Base-by-base conservation (phyloP, 2,329 filamentous ascomycete genomes). In the Alternaria alternata region DNA sequence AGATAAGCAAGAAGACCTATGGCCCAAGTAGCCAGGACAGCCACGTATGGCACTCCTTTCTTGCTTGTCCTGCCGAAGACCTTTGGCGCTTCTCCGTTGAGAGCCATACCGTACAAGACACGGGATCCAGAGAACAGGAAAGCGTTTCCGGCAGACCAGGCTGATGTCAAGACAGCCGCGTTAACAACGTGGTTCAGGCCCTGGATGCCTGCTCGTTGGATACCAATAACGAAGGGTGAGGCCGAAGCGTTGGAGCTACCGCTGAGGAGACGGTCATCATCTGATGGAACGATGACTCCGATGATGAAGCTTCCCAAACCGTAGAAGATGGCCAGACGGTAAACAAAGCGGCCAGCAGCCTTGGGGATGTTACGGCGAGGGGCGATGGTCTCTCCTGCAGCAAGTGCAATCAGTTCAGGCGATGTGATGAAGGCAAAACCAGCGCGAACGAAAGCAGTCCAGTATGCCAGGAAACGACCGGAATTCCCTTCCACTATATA, bases 121-220 rank as follows among this genome's bases (percentile, higher is more conserved):
- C 85, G 81, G 3, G 82, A 84, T 4, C 82, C 83, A 0, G 81
- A 81, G 65, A 82, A 83, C n/a, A 93, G 82, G 67, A 85, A 87
- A 62, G 89, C 87, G 67, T 93, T 93, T 0, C 86, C 88, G 0
- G 90, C 84, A 0, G 89, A 92, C 83, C 87, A 90, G 0, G 89
- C 90, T 0, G 89, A 91, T 0, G 89, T 91, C 61, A 93, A 83
- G 63, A 94, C 87, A 11, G 93, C 83, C 30, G 90, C 91, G 73
- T 94, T 94, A 76, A 94, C 89, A 44, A 93, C 85, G 3, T 87
- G 88, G 0, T 90, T 89, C 6, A 93, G 84, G 7, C 85, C 89
- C 7, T 80, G 81, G 59, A 93, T 88, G 0, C 90, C 89, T 2
- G 90, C 91, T 30, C 87, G 83, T 1, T 84, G 81, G 18, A 90